These are phyloP conservation scores for Neonectria punicea DNA, from an alignment of 2,329 filamentous ascomycete species.

Conservation along the genomic window DNA sequence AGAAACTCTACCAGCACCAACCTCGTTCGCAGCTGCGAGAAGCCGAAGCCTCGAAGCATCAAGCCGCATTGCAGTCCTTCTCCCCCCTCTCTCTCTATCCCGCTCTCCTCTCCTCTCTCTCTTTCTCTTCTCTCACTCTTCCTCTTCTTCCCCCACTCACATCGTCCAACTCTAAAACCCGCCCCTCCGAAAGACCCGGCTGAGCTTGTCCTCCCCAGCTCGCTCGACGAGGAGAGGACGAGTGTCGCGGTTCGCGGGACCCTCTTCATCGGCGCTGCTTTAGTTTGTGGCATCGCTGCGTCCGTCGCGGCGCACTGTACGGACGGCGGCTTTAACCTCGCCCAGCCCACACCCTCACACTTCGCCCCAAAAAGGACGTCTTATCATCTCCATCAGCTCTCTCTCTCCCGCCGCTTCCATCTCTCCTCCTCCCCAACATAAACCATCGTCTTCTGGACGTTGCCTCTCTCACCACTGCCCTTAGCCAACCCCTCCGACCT, in stretches of 20 bases:
- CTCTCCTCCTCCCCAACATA: constrained; percentile 38
- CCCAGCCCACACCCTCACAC: constrained; percentile 40
- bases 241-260: constrained; percentile 7
- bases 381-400: constrained; percentile 42
- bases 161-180: constrained; percentile 19
- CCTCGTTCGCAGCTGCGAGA: not conserved
- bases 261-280: constrained; percentile 3
- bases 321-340: constrained; percentile 37
- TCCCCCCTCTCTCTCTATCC: not conserved
- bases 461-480: constrained; percentile 21
- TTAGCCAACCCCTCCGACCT: constrained; percentile 7
- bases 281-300: constrained; percentile 20
- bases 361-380: constrained; percentile 43
- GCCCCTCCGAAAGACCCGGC: constrained; percentile 2
- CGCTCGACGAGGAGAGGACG: constrained; percentile 14
- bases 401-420: constrained; percentile 29
- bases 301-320: constrained; percentile 42
- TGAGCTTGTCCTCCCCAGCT: constrained; percentile 9
- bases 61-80: not conserved
- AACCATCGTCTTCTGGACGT: constrained; percentile 19
- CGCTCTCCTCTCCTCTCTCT: no score
- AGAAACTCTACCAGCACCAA: not conserved
- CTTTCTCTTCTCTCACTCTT: not conserved
- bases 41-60: not conserved
- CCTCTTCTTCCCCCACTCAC: not conserved